These are phyloP conservation scores for Geotrichum candidum DNA, from an alignment of 1,139 yeast genomes.

Conservation along the genomic window DNA sequence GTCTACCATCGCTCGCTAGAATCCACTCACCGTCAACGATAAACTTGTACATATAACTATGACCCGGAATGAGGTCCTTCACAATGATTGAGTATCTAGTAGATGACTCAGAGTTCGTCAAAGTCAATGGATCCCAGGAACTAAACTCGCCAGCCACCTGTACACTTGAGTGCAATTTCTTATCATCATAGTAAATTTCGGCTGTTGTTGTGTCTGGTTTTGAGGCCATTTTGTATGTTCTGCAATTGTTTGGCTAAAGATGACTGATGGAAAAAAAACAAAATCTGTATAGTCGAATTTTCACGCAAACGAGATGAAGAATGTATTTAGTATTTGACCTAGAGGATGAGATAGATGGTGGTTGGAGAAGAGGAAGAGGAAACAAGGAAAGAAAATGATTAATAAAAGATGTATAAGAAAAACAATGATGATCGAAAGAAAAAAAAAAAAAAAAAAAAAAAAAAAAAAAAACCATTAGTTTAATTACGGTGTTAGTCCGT, in stretches of 20 bases:
- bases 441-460: neutral
- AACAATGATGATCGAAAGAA: neutral
- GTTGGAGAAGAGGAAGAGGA: neutral
- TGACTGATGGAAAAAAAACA: neutral
- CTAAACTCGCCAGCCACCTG: slow-evolving; percentile 38
- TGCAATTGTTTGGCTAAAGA: neutral
- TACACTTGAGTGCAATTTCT: slow-evolving; percentile 24
- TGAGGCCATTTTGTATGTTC: neutral
- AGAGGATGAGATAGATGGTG: neutral
- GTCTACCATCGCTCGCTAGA: slow-evolving; percentile 23
- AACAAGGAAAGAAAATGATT: neutral
- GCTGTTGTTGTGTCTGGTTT: neutral
- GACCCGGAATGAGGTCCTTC: slow-evolving; percentile 24
- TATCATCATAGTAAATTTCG: slow-evolving; percentile 24
- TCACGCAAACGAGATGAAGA: neutral
- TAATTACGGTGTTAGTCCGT: no score
- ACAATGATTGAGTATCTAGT: slow-evolving; percentile 18
- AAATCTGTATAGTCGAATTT: no score
- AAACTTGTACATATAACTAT: slow-evolving; percentile 34
- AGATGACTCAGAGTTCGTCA: slow-evolving; percentile 8
- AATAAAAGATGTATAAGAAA: neutral
- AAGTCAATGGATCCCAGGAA: slow-evolving; percentile 28
- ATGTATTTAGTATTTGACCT: neutral
- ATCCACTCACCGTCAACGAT: slow-evolving; percentile 37
- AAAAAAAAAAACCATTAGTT: neutral